Evolutionary conservation across 306 rosid species (phyloP).

Genomic region (Quercus ilex): DNA sequence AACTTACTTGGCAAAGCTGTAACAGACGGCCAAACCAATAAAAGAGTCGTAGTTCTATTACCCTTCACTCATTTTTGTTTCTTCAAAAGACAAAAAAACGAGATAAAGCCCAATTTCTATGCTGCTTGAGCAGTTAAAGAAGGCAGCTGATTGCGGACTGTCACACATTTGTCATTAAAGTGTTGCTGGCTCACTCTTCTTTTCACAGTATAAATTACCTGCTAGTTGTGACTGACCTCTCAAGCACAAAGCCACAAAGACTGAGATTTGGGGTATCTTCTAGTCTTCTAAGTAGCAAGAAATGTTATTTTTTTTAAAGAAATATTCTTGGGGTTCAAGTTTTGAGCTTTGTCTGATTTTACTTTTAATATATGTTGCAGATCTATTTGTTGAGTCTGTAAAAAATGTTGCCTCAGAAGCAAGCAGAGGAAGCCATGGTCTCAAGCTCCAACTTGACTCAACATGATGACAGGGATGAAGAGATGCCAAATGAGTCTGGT

Average conservation of each 20-base stretch:
- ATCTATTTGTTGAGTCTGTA: constrained; percentile 12
- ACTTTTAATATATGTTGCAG: constrained; percentile 27
- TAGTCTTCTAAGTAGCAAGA: not conserved
- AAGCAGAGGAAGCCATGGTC: constrained; percentile 68
- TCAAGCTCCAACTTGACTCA: constrained; percentile 49
- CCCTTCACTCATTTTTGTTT: not conserved
- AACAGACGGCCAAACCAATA: constrained; percentile 18
- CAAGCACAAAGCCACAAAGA: constrained; percentile 15
- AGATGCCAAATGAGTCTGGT: constrained; percentile 29
- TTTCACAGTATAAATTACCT: constrained; percentile 17
- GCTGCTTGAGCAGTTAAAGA: constrained; percentile 15
- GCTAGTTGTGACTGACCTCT: constrained; percentile 1
- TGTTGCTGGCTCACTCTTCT: constrained; percentile 19
- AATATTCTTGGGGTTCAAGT: not conserved
- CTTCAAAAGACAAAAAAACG: constrained; percentile 10
- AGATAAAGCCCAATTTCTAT: constrained; percentile 12
- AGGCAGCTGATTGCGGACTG: constrained; percentile 26
- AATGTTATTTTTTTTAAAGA: not conserved
- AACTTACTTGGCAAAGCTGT: constrained; percentile 15
- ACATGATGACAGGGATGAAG: constrained; percentile 53
- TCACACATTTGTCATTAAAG: constrained; percentile 25
- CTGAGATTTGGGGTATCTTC: constrained; percentile 24
- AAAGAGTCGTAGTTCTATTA: constrained; percentile 22
- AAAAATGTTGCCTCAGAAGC: constrained; percentile 61
- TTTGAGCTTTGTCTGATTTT: constrained; percentile 26